Percentiles rank a stretch among this genome's conserved stretches.
Evolutionary conservation across 345 rosid species (phyloP).

Genomic region (Salix arbutifolia): DNA sequence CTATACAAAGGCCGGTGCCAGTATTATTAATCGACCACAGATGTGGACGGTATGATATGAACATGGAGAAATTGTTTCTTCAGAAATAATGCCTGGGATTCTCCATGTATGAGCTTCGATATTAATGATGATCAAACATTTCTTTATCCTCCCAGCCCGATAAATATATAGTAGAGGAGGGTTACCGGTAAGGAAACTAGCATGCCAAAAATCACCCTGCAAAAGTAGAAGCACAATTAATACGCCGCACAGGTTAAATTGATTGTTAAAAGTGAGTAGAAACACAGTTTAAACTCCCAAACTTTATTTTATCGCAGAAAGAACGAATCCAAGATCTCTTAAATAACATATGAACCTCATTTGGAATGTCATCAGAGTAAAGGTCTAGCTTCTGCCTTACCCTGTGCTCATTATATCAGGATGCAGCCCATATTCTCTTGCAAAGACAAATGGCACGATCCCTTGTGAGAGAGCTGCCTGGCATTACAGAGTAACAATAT

Average conservation of each 20-base stretch:
- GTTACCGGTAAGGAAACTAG: conserved; percentile 71
- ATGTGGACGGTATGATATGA: not conserved
- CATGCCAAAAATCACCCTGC: conserved; percentile 92
- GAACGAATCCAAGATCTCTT: too few species aligned
- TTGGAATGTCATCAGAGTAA: too few species aligned
- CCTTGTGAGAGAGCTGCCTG: conserved; percentile 90
- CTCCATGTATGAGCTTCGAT: not conserved
- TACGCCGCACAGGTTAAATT: not conserved
- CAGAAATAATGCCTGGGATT: not conserved
- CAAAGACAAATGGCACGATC: conserved; percentile 75
- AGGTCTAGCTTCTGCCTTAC: conserved; percentile 34
- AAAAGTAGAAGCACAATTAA: not conserved
- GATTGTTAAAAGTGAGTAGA: not conserved
- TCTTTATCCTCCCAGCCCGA: conserved; percentile 40
- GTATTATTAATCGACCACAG: not conserved
- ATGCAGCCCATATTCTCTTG: conserved; percentile 68
- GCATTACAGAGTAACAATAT: not conserved
- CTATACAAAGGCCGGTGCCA: not conserved
- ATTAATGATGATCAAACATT: not conserved
- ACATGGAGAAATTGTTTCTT: not conserved
- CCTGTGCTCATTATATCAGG: conserved; percentile 70
- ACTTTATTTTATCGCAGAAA: not conserved
- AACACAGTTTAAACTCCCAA: not conserved
- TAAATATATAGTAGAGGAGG: conserved; percentile 56
- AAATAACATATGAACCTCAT: not conserved